Conservation (phyloP, 306 rosid genomes). For the Dryas alaskensis region DNA sequence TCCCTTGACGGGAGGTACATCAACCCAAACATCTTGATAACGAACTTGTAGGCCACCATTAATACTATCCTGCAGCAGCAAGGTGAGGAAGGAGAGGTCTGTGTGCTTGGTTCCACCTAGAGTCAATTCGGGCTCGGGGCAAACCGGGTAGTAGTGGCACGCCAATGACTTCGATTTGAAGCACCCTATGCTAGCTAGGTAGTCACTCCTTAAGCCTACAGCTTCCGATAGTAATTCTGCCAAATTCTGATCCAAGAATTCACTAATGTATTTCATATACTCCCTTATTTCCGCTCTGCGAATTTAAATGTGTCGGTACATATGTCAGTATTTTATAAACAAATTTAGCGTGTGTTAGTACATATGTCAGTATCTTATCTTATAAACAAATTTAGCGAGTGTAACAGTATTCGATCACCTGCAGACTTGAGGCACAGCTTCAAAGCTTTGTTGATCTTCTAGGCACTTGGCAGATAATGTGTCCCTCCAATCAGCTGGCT, state of each 20-base stretch:
- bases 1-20: slow-evolving; percentile 15
- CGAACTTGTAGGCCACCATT: slow-evolving; percentile 26
- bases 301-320: neutral
- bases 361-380: no score
- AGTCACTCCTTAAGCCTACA: slow-evolving; percentile 24
- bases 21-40: slow-evolving; percentile 28
- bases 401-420: neutral
- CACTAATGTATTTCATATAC: slow-evolving; percentile 9
- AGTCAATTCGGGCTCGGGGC: slow-evolving; percentile 29
- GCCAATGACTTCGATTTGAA: slow-evolving; percentile 14
- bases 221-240: slow-evolving; percentile 25
- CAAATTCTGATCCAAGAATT: neutral
- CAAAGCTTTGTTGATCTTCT: neutral
- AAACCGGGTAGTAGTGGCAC: slow-evolving; percentile 26
- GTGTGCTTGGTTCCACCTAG: slow-evolving; percentile 24
- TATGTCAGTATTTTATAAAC: no score
- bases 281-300: slow-evolving; percentile 17
- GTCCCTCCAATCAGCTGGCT: slow-evolving; percentile 33
- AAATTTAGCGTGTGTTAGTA: no score
- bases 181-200: slow-evolving; percentile 20
- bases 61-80: slow-evolving; percentile 23
- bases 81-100: slow-evolving; percentile 22
- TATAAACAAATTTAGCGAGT: neutral
- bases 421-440: slow-evolving; percentile 31
- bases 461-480: slow-evolving; percentile 18